A percentile compares a stretch with the other conserved stretches of the same genome.
These are phyloP conservation scores for Epichloe aotearoae DNA, from an alignment of 2,329 filamentous ascomycete genomes.

Conservation along the genomic window DNA sequence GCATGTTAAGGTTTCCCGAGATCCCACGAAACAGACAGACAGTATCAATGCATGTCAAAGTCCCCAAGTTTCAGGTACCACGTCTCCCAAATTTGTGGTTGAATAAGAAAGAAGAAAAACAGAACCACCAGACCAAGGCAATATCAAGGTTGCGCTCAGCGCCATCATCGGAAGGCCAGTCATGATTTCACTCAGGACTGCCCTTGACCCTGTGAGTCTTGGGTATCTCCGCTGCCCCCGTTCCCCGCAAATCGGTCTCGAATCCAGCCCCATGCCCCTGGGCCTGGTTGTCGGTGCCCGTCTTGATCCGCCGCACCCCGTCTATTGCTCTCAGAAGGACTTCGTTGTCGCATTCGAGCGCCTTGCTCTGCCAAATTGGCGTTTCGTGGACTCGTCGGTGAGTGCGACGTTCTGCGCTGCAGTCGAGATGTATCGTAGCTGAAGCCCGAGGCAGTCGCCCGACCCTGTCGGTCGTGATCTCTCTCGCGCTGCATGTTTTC, in stretches of 20 bases:
- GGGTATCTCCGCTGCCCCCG: conserved; percentile 14
- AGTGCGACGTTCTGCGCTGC: conserved; percentile 24
- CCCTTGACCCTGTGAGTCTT: conserved; percentile 17
- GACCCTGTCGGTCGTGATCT: conserved; percentile 13
- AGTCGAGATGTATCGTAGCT: conserved; percentile 21
- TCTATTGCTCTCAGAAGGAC: conserved; percentile 24
- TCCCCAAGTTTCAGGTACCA: background rate
- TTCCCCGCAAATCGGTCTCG: conserved; percentile 25
- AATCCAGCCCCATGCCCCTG: conserved; percentile 30
- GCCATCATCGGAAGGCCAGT: background rate
- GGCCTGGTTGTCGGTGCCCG: conserved; percentile 18
- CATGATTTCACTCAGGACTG: conserved; percentile 12
- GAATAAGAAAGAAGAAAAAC: background rate
- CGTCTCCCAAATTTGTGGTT: background rate
- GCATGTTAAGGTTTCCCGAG: background rate
- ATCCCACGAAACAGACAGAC: background rate
- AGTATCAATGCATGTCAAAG: background rate
- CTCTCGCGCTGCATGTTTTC: conserved; percentile 14
- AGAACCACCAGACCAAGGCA: background rate
- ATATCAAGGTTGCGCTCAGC: background rate
- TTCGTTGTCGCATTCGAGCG: conserved; percentile 24
- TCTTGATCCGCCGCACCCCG: conserved; percentile 16
- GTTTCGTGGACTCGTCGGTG: conserved; percentile 23
- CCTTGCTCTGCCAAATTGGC: conserved; percentile 16
- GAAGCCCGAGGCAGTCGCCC: conserved; percentile 13